These are phyloP conservation scores for Cymbopogon citratus DNA, from an alignment of 176 grass and related monocot genomes.

Conservation along the genomic window DNA sequence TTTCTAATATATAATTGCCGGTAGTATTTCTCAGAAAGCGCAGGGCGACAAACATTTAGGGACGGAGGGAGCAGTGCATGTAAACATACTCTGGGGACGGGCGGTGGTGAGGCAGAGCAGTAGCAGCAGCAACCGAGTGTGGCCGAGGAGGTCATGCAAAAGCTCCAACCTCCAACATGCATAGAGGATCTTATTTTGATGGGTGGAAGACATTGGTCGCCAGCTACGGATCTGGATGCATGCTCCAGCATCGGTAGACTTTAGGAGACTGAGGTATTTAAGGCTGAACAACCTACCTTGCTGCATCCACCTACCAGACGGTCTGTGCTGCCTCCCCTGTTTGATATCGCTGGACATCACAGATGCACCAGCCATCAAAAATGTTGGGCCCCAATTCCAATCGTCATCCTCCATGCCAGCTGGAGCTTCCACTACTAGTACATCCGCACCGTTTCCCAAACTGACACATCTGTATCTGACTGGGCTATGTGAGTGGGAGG, in stretches of 20 bases:
- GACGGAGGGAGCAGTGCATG: too few species aligned
- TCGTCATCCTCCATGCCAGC: not conserved
- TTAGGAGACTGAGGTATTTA: not conserved
- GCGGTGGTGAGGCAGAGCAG: not conserved
- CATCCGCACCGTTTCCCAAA: not conserved
- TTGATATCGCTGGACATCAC: rapidly evolving
- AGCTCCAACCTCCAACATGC: not conserved
- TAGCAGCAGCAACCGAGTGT: not conserved
- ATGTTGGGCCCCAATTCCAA: not conserved
- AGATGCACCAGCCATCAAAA: not conserved
- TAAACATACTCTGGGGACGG: not conserved
- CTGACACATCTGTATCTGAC: rapidly evolving
- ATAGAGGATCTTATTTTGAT: not conserved
- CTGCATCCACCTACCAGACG: not conserved
- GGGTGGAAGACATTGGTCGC: not conserved
- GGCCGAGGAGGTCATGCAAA: not conserved
- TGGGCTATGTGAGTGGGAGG: not conserved
- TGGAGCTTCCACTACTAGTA: too few species aligned
- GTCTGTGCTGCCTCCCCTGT: not conserved
- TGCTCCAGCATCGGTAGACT: not conserved
- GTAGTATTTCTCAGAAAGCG: too few species aligned
- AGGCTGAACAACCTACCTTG: not conserved
- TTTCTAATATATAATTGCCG: too few species aligned
- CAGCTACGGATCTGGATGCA: not conserved
- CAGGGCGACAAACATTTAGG: too few species aligned